Percentiles rank a stretch among this genome's conserved stretches.
These are phyloP conservation scores for Citrus maxima DNA, from an alignment of 345 rosid species.

Conservation along the genomic window DNA sequence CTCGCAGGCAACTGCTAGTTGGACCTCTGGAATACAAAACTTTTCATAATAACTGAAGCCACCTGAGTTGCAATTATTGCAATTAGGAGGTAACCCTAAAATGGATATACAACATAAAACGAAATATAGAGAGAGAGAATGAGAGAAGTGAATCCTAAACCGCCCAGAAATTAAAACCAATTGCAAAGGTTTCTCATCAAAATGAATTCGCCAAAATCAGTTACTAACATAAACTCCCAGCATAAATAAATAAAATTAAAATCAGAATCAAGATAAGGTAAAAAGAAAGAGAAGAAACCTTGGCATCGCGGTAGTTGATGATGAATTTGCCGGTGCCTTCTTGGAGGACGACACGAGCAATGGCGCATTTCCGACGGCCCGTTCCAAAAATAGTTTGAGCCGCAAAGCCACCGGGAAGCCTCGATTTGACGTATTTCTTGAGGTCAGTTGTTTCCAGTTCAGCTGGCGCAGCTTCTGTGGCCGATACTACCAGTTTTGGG, in stretches of 20 bases:
- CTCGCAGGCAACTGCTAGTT: neutral
- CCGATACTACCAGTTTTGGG: constrained; percentile 42
- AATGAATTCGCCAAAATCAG: neutral
- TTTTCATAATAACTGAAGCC: neutral
- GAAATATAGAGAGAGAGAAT: too few species aligned
- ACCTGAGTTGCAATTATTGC: neutral
- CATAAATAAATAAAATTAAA: neutral
- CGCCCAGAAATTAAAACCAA: neutral
- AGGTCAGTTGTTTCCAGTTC: constrained; percentile 51
- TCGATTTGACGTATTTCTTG: constrained; percentile 70
- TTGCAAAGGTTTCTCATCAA: neutral
- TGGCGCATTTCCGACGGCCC: constrained; percentile 87
- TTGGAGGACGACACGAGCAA: constrained; percentile 88
- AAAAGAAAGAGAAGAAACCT: constrained; percentile 30
- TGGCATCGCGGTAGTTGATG: constrained; percentile 86
- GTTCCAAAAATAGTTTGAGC: constrained; percentile 86
- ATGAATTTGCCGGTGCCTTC: constrained; percentile 86
- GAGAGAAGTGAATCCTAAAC: neutral
- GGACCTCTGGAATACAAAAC: neutral
- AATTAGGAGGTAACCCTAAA: neutral
- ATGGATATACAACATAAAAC: too few species aligned
- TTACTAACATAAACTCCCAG: neutral
- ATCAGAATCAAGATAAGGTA: too few species aligned
- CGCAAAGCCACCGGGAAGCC: constrained; percentile 92
- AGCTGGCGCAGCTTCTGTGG: constrained; percentile 46